Conservation (phyloP, 352 stramenopile species). For the Phytophthora syringae region DNA sequence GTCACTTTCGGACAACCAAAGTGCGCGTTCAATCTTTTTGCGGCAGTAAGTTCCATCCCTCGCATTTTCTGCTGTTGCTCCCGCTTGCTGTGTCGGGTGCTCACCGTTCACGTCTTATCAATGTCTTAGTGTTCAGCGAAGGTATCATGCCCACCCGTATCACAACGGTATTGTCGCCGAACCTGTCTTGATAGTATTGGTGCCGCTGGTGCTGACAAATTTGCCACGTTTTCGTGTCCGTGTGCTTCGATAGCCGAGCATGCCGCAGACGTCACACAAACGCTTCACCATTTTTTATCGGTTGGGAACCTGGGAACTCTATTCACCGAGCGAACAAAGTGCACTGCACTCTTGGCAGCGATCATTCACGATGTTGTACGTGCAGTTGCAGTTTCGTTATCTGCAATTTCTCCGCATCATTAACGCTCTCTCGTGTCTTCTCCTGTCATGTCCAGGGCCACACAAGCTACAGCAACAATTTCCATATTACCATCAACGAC, state of each 20-base stretch:
- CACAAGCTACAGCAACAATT: constrained; percentile 89
- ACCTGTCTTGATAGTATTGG: background rate
- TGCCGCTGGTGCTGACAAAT: constrained; percentile 10
- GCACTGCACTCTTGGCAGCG: constrained; percentile 74
- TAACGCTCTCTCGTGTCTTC: no score
- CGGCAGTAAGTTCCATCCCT: constrained; percentile 51
- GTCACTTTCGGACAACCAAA: constrained; percentile 71
- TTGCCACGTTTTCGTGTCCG: no score
- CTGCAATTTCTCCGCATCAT: background rate
- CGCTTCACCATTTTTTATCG: constrained; percentile 74
- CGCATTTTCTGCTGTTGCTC: background rate
- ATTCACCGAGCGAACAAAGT: constrained; percentile 69
- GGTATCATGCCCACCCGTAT: constrained; percentile 82
- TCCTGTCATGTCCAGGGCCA: constrained; percentile 55
- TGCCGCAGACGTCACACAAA: constrained; percentile 83
- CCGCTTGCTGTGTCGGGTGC: background rate
- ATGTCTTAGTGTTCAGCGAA: constrained; percentile 49
- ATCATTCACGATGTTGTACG: constrained; percentile 85
- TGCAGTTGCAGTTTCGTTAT: background rate
- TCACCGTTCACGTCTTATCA: constrained; percentile 7
- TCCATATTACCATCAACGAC: constrained; percentile 85
- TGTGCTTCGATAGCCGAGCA: constrained; percentile 68
- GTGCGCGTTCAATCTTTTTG: constrained; percentile 60
- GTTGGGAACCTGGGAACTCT: constrained; percentile 57
- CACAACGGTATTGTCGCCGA: constrained; percentile 69